phyloP scores from a whole-genome alignment of 1,284 basidiomycete genomes.

The Ceratobasidium sp. region DNA sequence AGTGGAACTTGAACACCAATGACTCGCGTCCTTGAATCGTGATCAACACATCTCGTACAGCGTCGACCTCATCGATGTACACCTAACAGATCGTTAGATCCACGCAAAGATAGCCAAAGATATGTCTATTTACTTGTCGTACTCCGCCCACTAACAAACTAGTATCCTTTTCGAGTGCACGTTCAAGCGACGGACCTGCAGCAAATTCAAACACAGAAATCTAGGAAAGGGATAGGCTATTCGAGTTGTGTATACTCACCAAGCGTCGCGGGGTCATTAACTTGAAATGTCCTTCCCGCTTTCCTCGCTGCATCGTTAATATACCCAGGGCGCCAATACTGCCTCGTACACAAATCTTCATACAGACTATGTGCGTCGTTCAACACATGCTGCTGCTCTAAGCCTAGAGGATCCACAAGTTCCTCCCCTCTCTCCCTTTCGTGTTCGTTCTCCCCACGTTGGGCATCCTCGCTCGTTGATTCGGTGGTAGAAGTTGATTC shows the following conservation, averaged over 20 bases:
- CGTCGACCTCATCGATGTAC: conserved; percentile 72
- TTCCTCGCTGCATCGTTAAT: conserved; percentile 32
- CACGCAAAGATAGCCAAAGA: background rate
- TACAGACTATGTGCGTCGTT: conserved; percentile 36
- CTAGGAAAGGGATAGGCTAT: background rate
- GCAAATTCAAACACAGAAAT: background rate
- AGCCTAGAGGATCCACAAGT: background rate
- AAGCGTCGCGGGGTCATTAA: conserved; percentile 46
- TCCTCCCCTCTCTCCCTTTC: background rate
- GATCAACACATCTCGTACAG: conserved; percentile 77
- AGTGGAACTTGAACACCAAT: conserved; percentile 57
- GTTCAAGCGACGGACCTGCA: conserved; percentile 28
- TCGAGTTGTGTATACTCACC: conserved; percentile 31
- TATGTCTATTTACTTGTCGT: conserved; percentile 3
- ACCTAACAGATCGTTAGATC: conserved; percentile 12
- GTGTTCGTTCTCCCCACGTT: background rate
- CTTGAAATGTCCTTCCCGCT: conserved; percentile 35
- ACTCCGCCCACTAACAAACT: background rate
- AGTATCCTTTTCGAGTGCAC: conserved; percentile 13
- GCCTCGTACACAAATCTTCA: conserved; percentile 38
- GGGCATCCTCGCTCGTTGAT: conserved; percentile 13
- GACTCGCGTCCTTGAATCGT: conserved; percentile 70
- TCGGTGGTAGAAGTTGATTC: conserved; percentile 16
- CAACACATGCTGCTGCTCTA: conserved; percentile 8
- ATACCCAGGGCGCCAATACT: conserved; percentile 44